Evolutionary conservation across 2,329 filamentous ascomycete species (phyloP), one percentile per base, ranked within the genome.

Genomic region (Claviceps digitariae): DNA sequence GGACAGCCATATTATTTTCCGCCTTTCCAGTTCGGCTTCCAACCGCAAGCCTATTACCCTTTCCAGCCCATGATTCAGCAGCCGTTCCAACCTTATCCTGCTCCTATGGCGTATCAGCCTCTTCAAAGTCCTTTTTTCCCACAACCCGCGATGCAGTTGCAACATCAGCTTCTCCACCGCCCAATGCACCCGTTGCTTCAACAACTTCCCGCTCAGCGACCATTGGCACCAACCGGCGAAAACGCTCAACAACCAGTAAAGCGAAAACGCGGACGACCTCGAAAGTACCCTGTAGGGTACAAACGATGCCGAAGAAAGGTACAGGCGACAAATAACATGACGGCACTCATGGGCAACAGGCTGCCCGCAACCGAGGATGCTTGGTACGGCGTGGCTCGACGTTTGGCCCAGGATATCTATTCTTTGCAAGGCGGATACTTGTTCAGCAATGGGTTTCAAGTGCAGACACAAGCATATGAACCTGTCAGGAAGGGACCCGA

Each of bases 191-290:
- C 50, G 20, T 25, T 55, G 25, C 23, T 52, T 13, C 52, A 51
- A 46, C 54, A 53, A 38, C 29, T 20, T 3, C 29, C 50, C 23
- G n/a, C 12, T 25, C 31, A 47, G 25, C 45, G 34, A 2, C 36
- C 45, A 8, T 31, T 36, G 13, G 44, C 13, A 34, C 20, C 21
- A 20, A 6, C 45, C 23, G 51, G 34, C 34, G 21, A 34, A 29
- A 20, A 34, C 9, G 9, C 23, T 15, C 50, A 52, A 15, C 54
- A 50, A 23, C 54, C 54, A 13, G 47, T 54, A n/a, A 59, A 57
- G 44, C 56, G 57, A 13, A 61, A 59, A 47, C 56, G 58, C 31
- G 60, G 61, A 23, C 61, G 61, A 10, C 57, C 61, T 20, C 61
- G 53, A 29, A 56, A 54, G 36, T 56, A 56, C 31, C 54, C 54